These are phyloP conservation scores for Penicillium diatomitis DNA, from an alignment of 495 filamentous ascomycete genomes.

Conservation along the genomic window DNA sequence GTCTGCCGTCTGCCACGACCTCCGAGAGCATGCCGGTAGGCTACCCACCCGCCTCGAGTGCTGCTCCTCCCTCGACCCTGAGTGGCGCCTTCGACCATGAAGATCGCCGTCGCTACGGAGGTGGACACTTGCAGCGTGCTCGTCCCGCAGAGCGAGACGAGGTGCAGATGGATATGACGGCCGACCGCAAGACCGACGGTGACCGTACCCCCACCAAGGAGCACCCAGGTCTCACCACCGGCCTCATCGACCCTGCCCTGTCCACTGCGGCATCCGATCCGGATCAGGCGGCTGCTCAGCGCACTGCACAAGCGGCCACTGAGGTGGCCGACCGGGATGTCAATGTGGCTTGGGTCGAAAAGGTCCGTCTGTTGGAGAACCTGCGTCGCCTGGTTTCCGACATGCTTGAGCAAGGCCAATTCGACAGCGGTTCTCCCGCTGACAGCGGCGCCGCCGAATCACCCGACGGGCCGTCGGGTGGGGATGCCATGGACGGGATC, in stretches of 20 bases:
- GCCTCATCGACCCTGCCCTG: constrained; percentile 47
- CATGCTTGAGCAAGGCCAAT: constrained; percentile 55
- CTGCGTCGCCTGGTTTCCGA: constrained; percentile 60
- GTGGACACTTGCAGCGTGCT: constrained; percentile 75
- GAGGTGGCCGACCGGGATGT: constrained; percentile 40
- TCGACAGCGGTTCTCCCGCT: constrained; percentile 31
- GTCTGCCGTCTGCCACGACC: constrained; percentile 64
- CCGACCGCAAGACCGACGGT: constrained; percentile 39
- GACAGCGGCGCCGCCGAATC: constrained; percentile 7
- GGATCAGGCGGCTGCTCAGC: constrained; percentile 34
- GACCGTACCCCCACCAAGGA: constrained; percentile 37
- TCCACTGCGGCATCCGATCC: constrained; percentile 23
- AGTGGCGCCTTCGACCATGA: constrained; percentile 73
- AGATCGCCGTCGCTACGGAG: constrained; percentile 76
- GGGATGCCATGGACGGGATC: constrained; percentile 36
- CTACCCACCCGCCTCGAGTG: constrained; percentile 54
- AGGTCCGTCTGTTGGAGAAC: constrained; percentile 69
- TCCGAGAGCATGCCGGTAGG: constrained; percentile 42
- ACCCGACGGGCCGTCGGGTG: constrained; percentile 8
- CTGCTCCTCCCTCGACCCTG: constrained; percentile 67
- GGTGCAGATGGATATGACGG: constrained; percentile 47
- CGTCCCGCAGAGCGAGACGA: constrained; percentile 37
- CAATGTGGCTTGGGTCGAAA: constrained; percentile 73
- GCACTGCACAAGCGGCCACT: constrained; percentile 36
- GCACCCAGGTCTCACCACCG: constrained; percentile 34